Evolutionary conservation across 345 rosid species (phyloP), one percentile per base, ranked within the genome.

Genomic region (Geranium brycei): DNA sequence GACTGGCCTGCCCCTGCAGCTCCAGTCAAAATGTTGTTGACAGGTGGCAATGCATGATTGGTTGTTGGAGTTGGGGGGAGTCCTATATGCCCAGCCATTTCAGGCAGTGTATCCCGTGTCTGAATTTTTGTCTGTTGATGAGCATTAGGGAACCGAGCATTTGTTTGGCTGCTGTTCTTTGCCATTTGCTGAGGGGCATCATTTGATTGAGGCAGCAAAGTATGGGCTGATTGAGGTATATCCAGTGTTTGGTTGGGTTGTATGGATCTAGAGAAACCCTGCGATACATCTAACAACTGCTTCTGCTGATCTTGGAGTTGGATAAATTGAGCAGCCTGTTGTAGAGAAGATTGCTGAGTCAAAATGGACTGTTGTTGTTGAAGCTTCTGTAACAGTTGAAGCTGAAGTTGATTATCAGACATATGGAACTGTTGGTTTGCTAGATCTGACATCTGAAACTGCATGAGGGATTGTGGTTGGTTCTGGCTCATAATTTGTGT

Each of bases 321-420:
- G 47, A 64, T 14, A 40, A 71, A 70, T 63, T 77, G 84, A 66
- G 67, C 67, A 59, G 81, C 65, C 65, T 78, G 90, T 57, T 78
- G 89, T 68, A 76, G 58, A 2, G 60, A 65, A 40, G 83, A 68
- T 71, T 85, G 88, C 59, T 80, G 85, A 0, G 73, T 69, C 70
- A 80, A 64, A 71, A 78, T 58, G 7, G 77, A 69, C 62, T 81
- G 88, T 28, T 80, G 84, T 62, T 84, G 86, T 64, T 84, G 97
- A 76, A 88, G 78, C 74, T 86, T 86, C 79, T 90, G 96, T 70
- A 90, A 65, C 65, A 88, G 62, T 69, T 88, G 97, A 73, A 78
- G 67, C 71, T 80, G 95, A 68, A 79, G 63, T 69, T 82, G 85
- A 65, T 69, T 81, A 64, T 85, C 82, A 57, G 91, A 17, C 64